Conservation (phyloP, 2,329 filamentous ascomycete species). For the Lachnellula suecica region DNA sequence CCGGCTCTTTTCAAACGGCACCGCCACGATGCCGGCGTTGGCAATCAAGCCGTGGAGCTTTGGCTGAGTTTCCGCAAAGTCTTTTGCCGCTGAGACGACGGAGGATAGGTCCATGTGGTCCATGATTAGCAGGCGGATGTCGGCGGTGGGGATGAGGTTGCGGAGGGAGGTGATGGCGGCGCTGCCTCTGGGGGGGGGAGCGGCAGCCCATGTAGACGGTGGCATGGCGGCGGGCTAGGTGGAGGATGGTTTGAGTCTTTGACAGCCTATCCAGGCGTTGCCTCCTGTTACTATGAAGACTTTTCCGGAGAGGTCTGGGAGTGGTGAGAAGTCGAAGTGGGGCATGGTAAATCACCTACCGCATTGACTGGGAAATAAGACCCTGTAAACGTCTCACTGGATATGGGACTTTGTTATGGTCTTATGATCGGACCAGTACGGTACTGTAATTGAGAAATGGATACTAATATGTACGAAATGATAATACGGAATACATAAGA, state of each 20-base stretch:
- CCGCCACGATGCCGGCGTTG: conserved; percentile 40
- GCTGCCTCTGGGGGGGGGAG: conserved; percentile 16
- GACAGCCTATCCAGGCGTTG: conserved; percentile 31
- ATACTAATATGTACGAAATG: too few relatives aligned
- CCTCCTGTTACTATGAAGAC: conserved; percentile 31
- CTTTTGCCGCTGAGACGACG: conserved; percentile 31
- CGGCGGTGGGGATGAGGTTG: conserved; percentile 12
- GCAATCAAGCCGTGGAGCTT: conserved; percentile 42
- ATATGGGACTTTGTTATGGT: too few relatives aligned
- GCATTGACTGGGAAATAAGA: too few relatives aligned
- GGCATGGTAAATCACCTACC: too few relatives aligned
- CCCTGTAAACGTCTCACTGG: too few relatives aligned
- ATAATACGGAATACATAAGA: too few relatives aligned
- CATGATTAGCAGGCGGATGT: conserved; percentile 33
- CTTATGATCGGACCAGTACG: too few relatives aligned
- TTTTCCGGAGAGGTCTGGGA: conserved; percentile 20
- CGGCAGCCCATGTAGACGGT: conserved; percentile 26
- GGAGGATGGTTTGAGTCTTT: conserved; percentile 44
- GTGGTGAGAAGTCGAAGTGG: too few relatives aligned
- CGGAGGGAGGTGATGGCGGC: conserved; percentile 21
- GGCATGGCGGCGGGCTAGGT: conserved; percentile 23
- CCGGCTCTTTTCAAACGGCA: conserved; percentile 30
- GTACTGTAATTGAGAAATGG: too few relatives aligned
- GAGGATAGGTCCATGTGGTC: conserved; percentile 36
- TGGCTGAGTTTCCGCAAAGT: conserved; percentile 18